Conservation (phyloP, 192 early-diverging fungal genomes). For the Linnemannia elongata region DNA sequence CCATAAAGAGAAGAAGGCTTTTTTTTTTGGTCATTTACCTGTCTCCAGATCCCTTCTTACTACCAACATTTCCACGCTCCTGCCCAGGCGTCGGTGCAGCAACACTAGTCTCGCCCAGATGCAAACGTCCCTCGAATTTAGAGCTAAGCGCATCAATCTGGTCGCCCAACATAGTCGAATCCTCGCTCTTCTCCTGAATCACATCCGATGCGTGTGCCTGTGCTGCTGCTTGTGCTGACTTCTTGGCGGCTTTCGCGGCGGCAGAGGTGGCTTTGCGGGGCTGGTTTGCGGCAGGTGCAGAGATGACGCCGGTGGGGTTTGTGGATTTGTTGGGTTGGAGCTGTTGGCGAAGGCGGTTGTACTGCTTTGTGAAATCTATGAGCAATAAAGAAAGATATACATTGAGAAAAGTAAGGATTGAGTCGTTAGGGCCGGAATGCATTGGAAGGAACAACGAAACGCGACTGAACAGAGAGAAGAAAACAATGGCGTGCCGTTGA, state of each 20-base stretch:
- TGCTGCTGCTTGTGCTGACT: constrained; percentile 26
- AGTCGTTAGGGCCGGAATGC: neutral
- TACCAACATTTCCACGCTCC: constrained; percentile 60
- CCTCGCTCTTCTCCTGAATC: constrained; percentile 30
- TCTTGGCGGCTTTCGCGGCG: constrained; percentile 12
- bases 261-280: constrained; percentile 23
- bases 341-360: constrained; percentile 85
- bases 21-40: constrained; percentile 55
- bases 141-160: constrained; percentile 69
- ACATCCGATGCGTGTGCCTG: constrained; percentile 42
- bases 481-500: neutral
- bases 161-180: constrained; percentile 62
- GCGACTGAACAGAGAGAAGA: neutral
- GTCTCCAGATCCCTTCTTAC: constrained; percentile 72
- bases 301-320: constrained; percentile 10
- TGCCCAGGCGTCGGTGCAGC: constrained; percentile 11
- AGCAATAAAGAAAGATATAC: neutral
- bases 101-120: constrained; percentile 69
- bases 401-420: neutral
- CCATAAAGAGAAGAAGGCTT: neutral
- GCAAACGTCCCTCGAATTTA: constrained; percentile 80
- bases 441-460: neutral
- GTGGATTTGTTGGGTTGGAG: constrained; percentile 60
- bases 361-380: constrained; percentile 94
- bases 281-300: constrained; percentile 47